phyloP scores from a whole-genome alignment of 306 rosid species.

The Lotus japonicus region DNA sequence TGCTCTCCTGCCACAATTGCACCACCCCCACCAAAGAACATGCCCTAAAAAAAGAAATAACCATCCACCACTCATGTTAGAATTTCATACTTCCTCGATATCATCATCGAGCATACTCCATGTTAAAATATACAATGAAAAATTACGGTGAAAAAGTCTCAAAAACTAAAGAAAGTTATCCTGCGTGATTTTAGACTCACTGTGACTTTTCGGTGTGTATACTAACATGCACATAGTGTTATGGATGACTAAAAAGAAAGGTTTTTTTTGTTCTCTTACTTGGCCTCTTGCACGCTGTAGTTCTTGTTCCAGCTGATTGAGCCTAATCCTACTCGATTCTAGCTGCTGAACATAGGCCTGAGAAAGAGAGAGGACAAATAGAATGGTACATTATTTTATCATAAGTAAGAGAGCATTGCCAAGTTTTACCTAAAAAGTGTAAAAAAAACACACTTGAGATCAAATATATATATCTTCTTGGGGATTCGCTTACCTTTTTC shows the following conservation, averaged over 20 bases:
- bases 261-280: conserved; percentile 24
- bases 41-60: conserved; percentile 48
- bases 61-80: background rate
- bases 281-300: conserved; percentile 78
- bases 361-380: background rate
- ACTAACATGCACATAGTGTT: too few relatives aligned
- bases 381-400: background rate
- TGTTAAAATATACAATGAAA: too few relatives aligned
- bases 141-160: too few relatives aligned
- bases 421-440: conserved; percentile 22
- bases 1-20: conserved; percentile 69
- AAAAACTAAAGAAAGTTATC: too few relatives aligned
- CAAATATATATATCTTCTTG: background rate
- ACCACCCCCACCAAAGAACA: conserved; percentile 61
- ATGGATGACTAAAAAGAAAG: too few relatives aligned
- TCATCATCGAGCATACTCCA: too few relatives aligned
- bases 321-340: conserved; percentile 91
- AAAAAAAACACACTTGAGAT: background rate
- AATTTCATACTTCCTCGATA: background rate
- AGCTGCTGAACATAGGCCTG: conserved; percentile 98
- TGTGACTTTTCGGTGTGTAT: too few relatives aligned
- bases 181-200: too few relatives aligned
- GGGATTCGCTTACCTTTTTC: conserved; percentile 55
- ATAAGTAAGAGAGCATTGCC: background rate
- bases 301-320: conserved; percentile 90